Percentiles rank a stretch among this genome's conserved stretches.
phyloP scores from a whole-genome alignment of 495 filamentous ascomycete species.

The Podospora comata region DNA sequence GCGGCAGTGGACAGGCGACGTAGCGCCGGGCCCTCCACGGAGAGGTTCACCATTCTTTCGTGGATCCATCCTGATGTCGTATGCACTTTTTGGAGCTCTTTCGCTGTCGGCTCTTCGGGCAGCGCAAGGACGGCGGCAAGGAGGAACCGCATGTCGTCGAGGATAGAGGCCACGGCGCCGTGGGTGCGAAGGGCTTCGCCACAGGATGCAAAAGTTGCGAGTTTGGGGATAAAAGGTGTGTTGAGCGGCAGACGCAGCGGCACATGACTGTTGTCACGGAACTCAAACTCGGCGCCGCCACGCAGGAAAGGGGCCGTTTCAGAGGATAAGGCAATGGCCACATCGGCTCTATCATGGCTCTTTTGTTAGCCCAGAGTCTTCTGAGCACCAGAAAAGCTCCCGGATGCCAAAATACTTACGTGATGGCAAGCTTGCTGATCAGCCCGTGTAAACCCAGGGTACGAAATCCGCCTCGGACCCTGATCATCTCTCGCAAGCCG shows the following conservation, averaged over 20 bases:
- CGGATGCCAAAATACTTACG: slow-evolving; percentile 25
- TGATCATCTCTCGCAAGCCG: slow-evolving; percentile 38
- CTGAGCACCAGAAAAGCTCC: background rate
- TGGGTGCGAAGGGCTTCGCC: slow-evolving; percentile 32
- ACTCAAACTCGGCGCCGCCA: slow-evolving; percentile 30
- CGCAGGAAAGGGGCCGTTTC: slow-evolving; percentile 31
- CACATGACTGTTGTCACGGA: slow-evolving; percentile 26
- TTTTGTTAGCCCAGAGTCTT: slow-evolving; percentile 6
- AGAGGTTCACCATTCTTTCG: slow-evolving; percentile 30
- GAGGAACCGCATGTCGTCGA: slow-evolving; percentile 42
- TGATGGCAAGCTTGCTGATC: slow-evolving; percentile 39
- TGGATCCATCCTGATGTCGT: slow-evolving; percentile 37
- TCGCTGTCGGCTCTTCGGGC: slow-evolving; percentile 26
- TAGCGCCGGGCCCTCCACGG: slow-evolving; percentile 20
- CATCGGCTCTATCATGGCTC: slow-evolving; percentile 28
- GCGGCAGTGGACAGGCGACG: slow-evolving; percentile 9
- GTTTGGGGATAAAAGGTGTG: slow-evolving; percentile 34
- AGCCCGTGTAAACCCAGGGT: slow-evolving; percentile 37
- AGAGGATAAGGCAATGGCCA: slow-evolving; percentile 35
- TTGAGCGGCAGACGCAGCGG: slow-evolving; percentile 37
- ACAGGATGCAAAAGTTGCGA: slow-evolving; percentile 30
- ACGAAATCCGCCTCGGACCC: slow-evolving; percentile 34
- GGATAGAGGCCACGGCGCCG: slow-evolving; percentile 33
- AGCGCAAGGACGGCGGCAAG: slow-evolving; percentile 32
- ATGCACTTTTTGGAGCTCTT: slow-evolving; percentile 35